phyloP scores from a whole-genome alignment of 257 asterid genomes.

The Oldenlandia corymbosa region DNA sequence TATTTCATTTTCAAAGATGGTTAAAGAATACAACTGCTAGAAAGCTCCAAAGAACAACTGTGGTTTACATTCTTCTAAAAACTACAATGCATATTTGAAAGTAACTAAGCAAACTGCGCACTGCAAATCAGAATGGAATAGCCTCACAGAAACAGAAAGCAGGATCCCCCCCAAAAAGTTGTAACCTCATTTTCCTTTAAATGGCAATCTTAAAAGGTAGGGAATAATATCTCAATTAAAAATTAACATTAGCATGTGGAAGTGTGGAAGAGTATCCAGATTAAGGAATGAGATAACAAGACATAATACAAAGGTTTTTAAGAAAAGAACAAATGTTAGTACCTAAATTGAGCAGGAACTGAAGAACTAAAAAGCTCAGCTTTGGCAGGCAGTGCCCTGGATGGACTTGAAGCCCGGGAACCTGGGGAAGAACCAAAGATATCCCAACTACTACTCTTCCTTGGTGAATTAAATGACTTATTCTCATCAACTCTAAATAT shows the following conservation, averaged over 20 bases:
- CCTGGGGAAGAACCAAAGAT: slow-evolving; percentile 40
- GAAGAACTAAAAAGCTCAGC: slow-evolving; percentile 45
- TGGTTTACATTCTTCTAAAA: background rate
- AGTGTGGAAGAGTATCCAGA: too few relatives aligned
- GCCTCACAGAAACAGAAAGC: too few relatives aligned
- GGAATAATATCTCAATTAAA: background rate
- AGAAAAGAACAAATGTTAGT: background rate
- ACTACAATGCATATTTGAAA: background rate
- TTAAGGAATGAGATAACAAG: background rate
- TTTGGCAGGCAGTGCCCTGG: slow-evolving; percentile 39
- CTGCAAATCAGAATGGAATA: too few relatives aligned
- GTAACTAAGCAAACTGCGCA: background rate
- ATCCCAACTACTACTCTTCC: slow-evolving; percentile 37
- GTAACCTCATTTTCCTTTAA: too few relatives aligned
- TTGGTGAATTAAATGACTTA: slow-evolving; percentile 33
- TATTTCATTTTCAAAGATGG: background rate
- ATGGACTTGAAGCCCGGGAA: slow-evolving; percentile 57
- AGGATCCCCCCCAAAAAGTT: too few relatives aligned
- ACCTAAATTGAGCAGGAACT: slow-evolving; percentile 64
- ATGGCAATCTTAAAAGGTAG: background rate
- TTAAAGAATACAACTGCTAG: background rate
- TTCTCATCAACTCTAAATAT: slow-evolving; percentile 57
- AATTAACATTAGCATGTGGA: too few relatives aligned
- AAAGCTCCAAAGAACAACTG: background rate
- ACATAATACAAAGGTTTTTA: background rate